phyloP scores from a whole-genome alignment of 2,329 filamentous ascomycete species.

The Bertia moriformis region DNA sequence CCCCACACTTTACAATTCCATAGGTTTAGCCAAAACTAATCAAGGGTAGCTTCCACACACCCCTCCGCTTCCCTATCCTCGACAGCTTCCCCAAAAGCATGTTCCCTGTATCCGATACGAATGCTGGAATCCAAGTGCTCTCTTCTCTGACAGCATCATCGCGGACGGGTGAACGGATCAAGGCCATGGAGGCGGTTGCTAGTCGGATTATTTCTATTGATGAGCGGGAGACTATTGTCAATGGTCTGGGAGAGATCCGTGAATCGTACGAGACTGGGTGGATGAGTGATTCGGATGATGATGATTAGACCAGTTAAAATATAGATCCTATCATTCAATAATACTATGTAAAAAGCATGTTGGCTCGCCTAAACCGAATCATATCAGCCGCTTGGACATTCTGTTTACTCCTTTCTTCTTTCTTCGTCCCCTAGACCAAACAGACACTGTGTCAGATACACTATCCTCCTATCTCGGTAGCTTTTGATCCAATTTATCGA shows the following conservation, averaged over 20 bases:
- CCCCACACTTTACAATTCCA: too few species aligned
- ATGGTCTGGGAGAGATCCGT: conserved; percentile 66
- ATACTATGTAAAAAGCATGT: too few species aligned
- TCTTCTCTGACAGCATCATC: conserved; percentile 62
- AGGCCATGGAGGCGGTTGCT: conserved; percentile 48
- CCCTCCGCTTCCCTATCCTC: conserved; percentile 59
- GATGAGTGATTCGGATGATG: conserved; percentile 62
- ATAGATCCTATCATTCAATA: too few species aligned
- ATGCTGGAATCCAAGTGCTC: conserved; percentile 27
- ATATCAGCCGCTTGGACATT: too few species aligned
- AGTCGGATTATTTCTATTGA: conserved; percentile 52
- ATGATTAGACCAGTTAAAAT: conserved; percentile 32
- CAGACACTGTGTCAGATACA: too few species aligned
- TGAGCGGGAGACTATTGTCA: conserved; percentile 71
- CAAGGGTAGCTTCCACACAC: conserved; percentile 31
- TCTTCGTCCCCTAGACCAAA: too few species aligned
- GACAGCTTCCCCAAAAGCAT: conserved; percentile 68
- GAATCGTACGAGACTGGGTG: conserved; percentile 84
- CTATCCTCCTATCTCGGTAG: too few species aligned
- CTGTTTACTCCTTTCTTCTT: too few species aligned
- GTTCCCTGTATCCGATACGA: conserved; percentile 17
- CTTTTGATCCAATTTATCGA: too few species aligned
- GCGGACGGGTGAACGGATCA: conserved; percentile 54
- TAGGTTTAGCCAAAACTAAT: too few species aligned
- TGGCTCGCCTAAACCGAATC: too few species aligned